Percentiles rank a stretch among this genome's conserved stretches.
Conservation (phyloP, 2,329 filamentous ascomycete genomes). For the Amphichorda felina region DNA sequence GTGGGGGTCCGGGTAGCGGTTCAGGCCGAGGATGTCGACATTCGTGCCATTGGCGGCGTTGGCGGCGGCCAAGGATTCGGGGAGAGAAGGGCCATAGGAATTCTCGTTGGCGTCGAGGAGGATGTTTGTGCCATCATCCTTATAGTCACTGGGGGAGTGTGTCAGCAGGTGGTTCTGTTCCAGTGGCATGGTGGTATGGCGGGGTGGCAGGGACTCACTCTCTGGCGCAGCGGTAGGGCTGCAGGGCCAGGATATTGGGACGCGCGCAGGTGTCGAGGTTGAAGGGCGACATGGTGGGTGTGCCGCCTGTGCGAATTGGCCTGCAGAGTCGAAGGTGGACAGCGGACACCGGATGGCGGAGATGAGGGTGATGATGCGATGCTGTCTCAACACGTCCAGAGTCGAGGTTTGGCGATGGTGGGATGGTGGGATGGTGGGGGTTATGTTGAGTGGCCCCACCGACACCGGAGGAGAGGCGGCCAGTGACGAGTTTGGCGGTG, state of each 20-base stretch:
- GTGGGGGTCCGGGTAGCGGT: slow-evolving; percentile 96
- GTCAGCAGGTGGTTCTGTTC: slow-evolving; percentile 2
- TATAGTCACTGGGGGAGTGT: slow-evolving; percentile 66
- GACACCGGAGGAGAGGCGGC: no score
- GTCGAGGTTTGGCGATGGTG: no score
- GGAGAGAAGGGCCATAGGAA: slow-evolving; percentile 71
- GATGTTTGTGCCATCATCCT: slow-evolving; percentile 92
- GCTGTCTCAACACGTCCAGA: no score
- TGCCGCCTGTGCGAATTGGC: no score
- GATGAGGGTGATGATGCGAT: background rate
- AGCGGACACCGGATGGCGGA: background rate
- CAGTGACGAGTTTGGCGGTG: no score
- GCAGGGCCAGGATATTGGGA: slow-evolving; percentile 62
- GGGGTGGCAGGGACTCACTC: slow-evolving; percentile 47
- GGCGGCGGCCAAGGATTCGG: slow-evolving; percentile 31
- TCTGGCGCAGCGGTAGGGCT: slow-evolving; percentile 72
- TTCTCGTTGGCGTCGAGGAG: slow-evolving; percentile 98
- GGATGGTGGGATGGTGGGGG: no score
- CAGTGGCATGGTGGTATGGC: background rate
- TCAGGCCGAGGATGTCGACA: slow-evolving; percentile 58
- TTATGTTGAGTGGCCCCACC: no score
- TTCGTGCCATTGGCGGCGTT: slow-evolving; percentile 15
- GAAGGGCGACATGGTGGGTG: slow-evolving; percentile 47
- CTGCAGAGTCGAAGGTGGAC: background rate
- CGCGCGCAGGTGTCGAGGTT: slow-evolving; percentile 64